These are phyloP conservation scores for Aspergillus carlsbadensis DNA, from an alignment of 495 filamentous ascomycete genomes.

Conservation along the genomic window DNA sequence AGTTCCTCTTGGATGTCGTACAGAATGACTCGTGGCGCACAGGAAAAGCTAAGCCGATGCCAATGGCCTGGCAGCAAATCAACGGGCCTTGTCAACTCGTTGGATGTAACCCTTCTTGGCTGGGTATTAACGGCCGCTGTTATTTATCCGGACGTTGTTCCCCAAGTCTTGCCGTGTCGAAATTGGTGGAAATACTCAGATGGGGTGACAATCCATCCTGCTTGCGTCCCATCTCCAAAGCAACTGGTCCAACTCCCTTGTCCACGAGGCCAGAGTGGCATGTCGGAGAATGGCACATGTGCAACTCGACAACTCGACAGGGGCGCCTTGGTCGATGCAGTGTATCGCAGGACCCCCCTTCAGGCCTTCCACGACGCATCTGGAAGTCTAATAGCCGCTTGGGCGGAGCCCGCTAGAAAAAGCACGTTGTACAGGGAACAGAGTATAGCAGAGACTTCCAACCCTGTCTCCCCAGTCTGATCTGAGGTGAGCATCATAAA, in stretches of 20 bases:
- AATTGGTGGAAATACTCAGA: constrained; percentile 7
- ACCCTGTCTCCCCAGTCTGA: not conserved
- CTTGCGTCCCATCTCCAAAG: not conserved
- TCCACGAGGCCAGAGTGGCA: not conserved
- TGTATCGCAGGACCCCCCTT: not conserved
- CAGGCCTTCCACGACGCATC: constrained; percentile 12
- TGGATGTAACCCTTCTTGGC: constrained; percentile 25
- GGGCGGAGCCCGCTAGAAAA: not conserved
- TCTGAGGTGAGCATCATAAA: constrained; percentile 6
- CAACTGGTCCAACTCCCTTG: not conserved
- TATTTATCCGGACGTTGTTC: constrained; percentile 19
- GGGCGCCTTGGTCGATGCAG: not conserved
- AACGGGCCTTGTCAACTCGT: constrained; percentile 6
- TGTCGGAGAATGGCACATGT: not conserved
- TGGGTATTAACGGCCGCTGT: constrained; percentile 11
- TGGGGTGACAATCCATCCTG: not conserved
- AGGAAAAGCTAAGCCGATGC: constrained; percentile 20
- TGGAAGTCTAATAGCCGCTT: constrained; percentile 12
- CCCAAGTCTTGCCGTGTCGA: constrained; percentile 8
- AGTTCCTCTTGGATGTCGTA: not conserved
- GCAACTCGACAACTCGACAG: not conserved
- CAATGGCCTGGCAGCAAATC: constrained; percentile 29
- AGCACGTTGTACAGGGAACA: constrained; percentile 7
- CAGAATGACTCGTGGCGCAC: constrained; percentile 6
- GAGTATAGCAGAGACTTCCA: not conserved